Percentiles rank a stretch among this genome's conserved stretches.
Conservation (phyloP, 169 alveolate species). For the Plasmodium vinckei region DNA sequence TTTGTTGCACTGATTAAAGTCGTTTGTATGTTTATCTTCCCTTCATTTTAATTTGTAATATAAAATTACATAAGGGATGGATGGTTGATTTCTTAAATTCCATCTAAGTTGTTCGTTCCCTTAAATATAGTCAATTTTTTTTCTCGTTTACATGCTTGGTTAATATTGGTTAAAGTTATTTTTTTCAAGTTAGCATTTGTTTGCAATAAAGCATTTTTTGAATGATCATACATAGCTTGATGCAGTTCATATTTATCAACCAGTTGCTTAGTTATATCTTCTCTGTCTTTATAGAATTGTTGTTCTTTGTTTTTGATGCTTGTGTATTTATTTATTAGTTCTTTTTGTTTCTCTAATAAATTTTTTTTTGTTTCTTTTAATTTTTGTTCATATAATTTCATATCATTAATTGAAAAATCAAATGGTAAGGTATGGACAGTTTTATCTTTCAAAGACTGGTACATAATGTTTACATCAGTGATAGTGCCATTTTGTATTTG, state of each 20-base stretch:
- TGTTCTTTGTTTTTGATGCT: slow-evolving; percentile 22
- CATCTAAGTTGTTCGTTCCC: background rate
- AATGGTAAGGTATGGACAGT: slow-evolving; percentile 57
- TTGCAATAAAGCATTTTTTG: slow-evolving; percentile 28
- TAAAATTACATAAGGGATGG: too few relatives aligned
- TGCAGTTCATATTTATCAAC: slow-evolving; percentile 42
- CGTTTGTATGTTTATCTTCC: too few relatives aligned
- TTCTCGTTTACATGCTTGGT: slow-evolving; percentile 7
- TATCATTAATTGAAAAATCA: slow-evolving; percentile 63
- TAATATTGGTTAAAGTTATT: slow-evolving; percentile 37
- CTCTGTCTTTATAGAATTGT: slow-evolving; percentile 40
- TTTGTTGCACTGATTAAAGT: too few relatives aligned
- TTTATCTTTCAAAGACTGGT: slow-evolving; percentile 47
- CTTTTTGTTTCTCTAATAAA: slow-evolving; percentile 42
- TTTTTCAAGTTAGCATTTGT: slow-evolving; percentile 31
- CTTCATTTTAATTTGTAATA: too few relatives aligned
- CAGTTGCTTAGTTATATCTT: slow-evolving; percentile 25
- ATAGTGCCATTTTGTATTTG: slow-evolving; percentile 19
- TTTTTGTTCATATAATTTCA: slow-evolving; percentile 43
- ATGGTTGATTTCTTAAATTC: background rate
- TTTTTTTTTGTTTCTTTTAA: slow-evolving; percentile 30
- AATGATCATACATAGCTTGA: slow-evolving; percentile 30
- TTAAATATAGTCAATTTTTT: background rate
- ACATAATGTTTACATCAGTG: slow-evolving; percentile 27
- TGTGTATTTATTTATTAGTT: slow-evolving; percentile 20